Base-by-base conservation (phyloP, 2,329 filamentous ascomycete species). In the Dothideomycetidae sp. region DNA sequence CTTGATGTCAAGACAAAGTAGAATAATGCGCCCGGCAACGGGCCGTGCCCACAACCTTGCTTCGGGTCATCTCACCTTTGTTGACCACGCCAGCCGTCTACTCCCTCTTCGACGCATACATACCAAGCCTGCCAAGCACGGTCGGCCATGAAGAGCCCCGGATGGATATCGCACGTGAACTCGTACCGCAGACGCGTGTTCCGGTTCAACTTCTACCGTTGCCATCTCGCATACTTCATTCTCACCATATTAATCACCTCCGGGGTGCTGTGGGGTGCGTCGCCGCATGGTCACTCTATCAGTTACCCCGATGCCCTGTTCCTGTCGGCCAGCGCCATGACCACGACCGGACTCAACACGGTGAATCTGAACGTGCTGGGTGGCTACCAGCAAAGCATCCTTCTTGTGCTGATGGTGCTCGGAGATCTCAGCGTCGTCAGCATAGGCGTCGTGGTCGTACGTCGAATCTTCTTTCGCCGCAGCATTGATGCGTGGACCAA, bases 181-280 rank as follows among this genome's bases (percentile, higher is more conserved):
- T 60, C 64, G 42, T 66, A 67, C 48, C 53, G 59, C 19, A 58
- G 61, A n/a, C 21, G 17, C 14, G 12, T 33, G 14, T 12, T 37
- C 16, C 28, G 21, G 12, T 16, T 41, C 28, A 41, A 41, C 21
- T 41, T 41, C 21, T 45, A 45, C 30, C 42, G 44, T 2, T 4
- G 36, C 7, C 45, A 47, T 34, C 36, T 47, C 7, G 30, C 23
- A n/a, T 47, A 46, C 35, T 47, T 46, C 33, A 33, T 46, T 28
- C 18, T 44, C 29, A 37, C 33, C 7, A 47, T 46, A 4, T 26
- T 46, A 2, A 23, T 46, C 2, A 37, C 37, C 14, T 47, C 45
- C 10, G 32, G 39, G 12, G 37, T 47, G 11, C 10, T 47, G 10
- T 46, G 40, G 29, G 45, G 42, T 11, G 37, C 35, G 29, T 41